Evolutionary conservation across 2,329 filamentous ascomycete genomes (phyloP), one percentile per base, ranked within the genome.

Genomic region (Ophiostoma piceae): DNA sequence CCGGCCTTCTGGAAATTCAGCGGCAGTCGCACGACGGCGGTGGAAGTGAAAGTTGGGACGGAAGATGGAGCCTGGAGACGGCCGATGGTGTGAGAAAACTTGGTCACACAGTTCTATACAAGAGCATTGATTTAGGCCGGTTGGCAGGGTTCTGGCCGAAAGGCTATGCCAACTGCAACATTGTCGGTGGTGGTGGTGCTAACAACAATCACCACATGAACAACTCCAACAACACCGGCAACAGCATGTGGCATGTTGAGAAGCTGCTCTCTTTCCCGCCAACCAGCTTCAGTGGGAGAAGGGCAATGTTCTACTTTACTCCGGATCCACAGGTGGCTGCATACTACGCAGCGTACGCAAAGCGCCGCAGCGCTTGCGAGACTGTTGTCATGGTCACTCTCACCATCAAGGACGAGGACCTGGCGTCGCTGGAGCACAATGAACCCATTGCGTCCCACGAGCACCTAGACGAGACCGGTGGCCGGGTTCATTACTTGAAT

Each of bases 381-480:
- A 26, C 64, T 3, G 64, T 66, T 14, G 64, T 43, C 19, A 66
- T 66, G 0, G 64, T 66, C 19, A 43, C 64, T 1, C 19, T 66
- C n/a, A 66, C 37, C 37, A 66, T 66, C 64, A 66, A 43, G 19
- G 26, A 14, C 7, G 64, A 66, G 9, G 64, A 66, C 37, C 64
- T 43, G 9, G 64, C n/a, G n/a, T 9, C 37, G 37, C 64, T 66
- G 5, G 62, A 37, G 32, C 9, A 4, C 19, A 29, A 29, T 29
- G 26, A 29, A 29, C 26, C 26, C 26, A 29, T 29, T 29, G 26
- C 26, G 26, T 29, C 26, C 26, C 26, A 29, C 26, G 26, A 29
- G 26, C 26, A 29, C 26, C 26, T 29, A 2, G 26, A 29, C 2
- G 26, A 29, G 26, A 29, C 26, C 26, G 14, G 11, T 32, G 29